Evolutionary conservation across 805 yeast species (phyloP).

Genomic region (Dipodascus geniculatus): DNA sequence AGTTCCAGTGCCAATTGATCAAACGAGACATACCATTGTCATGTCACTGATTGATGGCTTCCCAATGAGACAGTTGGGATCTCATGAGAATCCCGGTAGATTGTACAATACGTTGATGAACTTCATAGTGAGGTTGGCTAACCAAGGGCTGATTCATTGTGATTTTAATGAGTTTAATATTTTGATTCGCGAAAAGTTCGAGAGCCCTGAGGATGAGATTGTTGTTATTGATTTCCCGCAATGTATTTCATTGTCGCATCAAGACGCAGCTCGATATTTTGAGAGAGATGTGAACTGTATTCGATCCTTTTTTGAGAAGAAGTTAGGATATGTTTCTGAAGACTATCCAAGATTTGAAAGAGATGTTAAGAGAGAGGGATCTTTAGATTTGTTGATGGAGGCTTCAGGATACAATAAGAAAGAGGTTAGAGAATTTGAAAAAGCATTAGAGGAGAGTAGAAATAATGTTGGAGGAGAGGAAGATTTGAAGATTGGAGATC

Average conservation of each 20-base stretch:
- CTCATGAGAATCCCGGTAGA: conserved; percentile 55
- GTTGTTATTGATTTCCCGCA: conserved; percentile 97
- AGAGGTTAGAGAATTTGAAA: conserved; percentile 56
- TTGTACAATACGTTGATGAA: conserved; percentile 79
- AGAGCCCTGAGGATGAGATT: conserved; percentile 48
- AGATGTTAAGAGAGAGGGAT: conserved; percentile 58
- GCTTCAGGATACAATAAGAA: conserved; percentile 78
- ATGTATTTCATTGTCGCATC: conserved; percentile 86
- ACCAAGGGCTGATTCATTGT: conserved; percentile 89
- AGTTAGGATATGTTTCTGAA: conserved; percentile 62
- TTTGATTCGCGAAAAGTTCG: conserved; percentile 51
- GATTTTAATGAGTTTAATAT: conserved; percentile 96
- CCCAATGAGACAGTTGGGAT: conserved; percentile 74
- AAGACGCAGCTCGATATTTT: conserved; percentile 79
- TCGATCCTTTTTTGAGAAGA: conserved; percentile 66
- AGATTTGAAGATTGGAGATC: conserved; percentile 16
- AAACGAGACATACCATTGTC: conserved; percentile 80
- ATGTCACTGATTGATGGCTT: conserved; percentile 89
- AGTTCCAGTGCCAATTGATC: conserved; percentile 84
- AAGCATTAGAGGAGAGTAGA: conserved; percentile 43
- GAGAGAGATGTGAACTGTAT: conserved; percentile 90
- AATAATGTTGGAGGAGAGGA: conserved; percentile 26
- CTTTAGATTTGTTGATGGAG: conserved; percentile 73
- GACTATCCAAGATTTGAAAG: conserved; percentile 76
- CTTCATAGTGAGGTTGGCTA: conserved; percentile 72